Evolutionary conservation across 805 yeast species (phyloP).

Genomic region (Candida orba): DNA sequence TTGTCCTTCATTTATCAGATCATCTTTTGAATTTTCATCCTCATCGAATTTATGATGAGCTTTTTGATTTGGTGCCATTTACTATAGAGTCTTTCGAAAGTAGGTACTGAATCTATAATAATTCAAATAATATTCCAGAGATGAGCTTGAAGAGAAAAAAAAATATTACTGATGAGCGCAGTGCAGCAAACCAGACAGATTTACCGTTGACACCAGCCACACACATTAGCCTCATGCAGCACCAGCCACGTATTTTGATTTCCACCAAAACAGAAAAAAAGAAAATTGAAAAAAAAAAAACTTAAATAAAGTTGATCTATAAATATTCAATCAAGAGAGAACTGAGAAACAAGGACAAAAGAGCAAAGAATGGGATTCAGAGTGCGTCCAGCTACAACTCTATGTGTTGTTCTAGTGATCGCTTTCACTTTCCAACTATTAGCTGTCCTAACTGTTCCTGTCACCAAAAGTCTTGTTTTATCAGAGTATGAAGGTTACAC

Average conservation of each 20-base stretch:
- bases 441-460: constrained; percentile 55
- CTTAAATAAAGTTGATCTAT: background rate
- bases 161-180: too few species aligned
- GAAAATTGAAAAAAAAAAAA: background rate
- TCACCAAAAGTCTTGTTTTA: constrained; percentile 40
- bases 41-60: constrained; percentile 7
- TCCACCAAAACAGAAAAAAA: background rate
- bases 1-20: too few species aligned
- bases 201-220: constrained; percentile 3
- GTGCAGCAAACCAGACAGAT: too few species aligned
- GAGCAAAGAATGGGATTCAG: constrained; percentile 18
- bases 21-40: background rate
- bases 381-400: constrained; percentile 29
- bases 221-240: background rate
- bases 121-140: background rate
- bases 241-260: constrained; percentile 2
- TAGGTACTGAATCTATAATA: too few species aligned
- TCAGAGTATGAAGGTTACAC: constrained; percentile 41
- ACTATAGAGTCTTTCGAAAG: too few species aligned
- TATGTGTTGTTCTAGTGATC: constrained; percentile 33
- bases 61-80: constrained; percentile 7
- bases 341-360: too few species aligned
- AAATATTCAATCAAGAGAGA: too few species aligned
- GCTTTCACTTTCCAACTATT: constrained; percentile 53
- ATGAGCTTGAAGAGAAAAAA: background rate